Conservation (phyloP, 1,284 basidiomycete species). For the Mycena sp. region DNA sequence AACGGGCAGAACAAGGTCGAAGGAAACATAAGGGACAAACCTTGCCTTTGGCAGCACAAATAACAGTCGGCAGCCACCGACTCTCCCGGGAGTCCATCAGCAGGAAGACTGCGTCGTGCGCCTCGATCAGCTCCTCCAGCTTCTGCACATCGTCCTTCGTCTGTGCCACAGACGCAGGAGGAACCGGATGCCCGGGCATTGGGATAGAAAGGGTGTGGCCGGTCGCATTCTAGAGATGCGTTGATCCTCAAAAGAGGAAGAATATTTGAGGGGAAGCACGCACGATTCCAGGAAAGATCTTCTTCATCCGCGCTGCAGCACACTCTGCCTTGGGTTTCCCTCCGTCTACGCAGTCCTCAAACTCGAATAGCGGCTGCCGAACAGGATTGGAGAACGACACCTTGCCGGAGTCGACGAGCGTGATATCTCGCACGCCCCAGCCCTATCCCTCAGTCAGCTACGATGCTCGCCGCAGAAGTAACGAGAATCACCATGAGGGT, state of each 20-base stretch:
- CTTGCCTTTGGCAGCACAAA: slow-evolving; percentile 87
- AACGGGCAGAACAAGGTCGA: neutral
- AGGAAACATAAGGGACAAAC: slow-evolving; percentile 49
- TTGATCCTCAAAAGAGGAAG: too few species aligned
- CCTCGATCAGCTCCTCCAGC: slow-evolving; percentile 82
- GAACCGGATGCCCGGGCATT: slow-evolving; percentile 97
- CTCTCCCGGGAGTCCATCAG: slow-evolving; percentile 99
- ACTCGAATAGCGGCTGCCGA: slow-evolving; percentile 95
- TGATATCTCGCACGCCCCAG: slow-evolving; percentile 96
- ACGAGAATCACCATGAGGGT: slow-evolving; percentile 77
- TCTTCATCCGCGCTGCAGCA: slow-evolving; percentile 88
- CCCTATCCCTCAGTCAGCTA: slow-evolving; percentile 58
- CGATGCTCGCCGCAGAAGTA: neutral
- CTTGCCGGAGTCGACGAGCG: slow-evolving; percentile 88
- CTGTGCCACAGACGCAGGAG: slow-evolving; percentile 63
- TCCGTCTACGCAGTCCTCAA: slow-evolving; percentile 92
- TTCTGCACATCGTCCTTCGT: slow-evolving; percentile 72
- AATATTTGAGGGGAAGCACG: too few species aligned
- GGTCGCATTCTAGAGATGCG: slow-evolving; percentile 77
- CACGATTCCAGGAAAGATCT: slow-evolving; percentile 93
- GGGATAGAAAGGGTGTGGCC: slow-evolving; percentile 87
- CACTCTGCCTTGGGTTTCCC: slow-evolving; percentile 95
- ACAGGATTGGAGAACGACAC: slow-evolving; percentile 99
- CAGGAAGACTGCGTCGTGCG: slow-evolving; percentile 91
- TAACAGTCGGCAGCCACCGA: slow-evolving; percentile 93